A percentile compares a stretch with the other conserved stretches of the same genome.
These are phyloP conservation scores for Magnolia officinalis DNA, from an alignment of 164 flowering plant genomes.

Conservation along the genomic window DNA sequence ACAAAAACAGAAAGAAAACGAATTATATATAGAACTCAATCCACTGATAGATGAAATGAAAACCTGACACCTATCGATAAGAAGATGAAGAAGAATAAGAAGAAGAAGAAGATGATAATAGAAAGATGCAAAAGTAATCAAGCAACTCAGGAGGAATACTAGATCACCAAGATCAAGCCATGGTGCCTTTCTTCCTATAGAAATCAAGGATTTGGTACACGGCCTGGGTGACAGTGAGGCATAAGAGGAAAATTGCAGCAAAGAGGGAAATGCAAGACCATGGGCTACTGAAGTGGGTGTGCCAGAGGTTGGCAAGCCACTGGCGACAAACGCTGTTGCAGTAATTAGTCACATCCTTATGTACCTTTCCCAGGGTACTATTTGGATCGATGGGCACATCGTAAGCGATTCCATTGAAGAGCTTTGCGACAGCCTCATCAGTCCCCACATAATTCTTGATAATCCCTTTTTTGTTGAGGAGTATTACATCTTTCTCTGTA, in stretches of 20 bases:
- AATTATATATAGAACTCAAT: too few species aligned
- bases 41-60: too few species aligned
- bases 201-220: constrained; percentile 29
- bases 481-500: constrained; percentile 37
- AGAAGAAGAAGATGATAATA: too few species aligned
- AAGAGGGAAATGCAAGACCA: constrained; percentile 49
- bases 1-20: too few species aligned
- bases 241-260: constrained; percentile 42
- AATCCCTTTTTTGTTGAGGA: constrained; percentile 33
- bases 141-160: too few species aligned
- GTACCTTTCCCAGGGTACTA: constrained; percentile 29
- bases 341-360: constrained; percentile 30
- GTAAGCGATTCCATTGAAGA: constrained; percentile 46
- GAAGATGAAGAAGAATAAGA: too few species aligned
- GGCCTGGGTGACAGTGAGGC: constrained; percentile 41
- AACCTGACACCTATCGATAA: too few species aligned
- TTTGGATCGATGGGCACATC: constrained; percentile 43
- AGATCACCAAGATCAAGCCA: too few species aligned
- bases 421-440: constrained; percentile 50
- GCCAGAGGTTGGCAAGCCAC: constrained; percentile 51
- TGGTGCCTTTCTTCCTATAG: constrained; percentile 5
- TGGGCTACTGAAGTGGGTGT: constrained; percentile 53
- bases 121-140: too few species aligned
- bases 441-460: constrained; percentile 49
- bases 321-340: constrained; percentile 38